phyloP scores from a whole-genome alignment of 116 monocot genomes.

The Phalaenopsis hybrid region DNA sequence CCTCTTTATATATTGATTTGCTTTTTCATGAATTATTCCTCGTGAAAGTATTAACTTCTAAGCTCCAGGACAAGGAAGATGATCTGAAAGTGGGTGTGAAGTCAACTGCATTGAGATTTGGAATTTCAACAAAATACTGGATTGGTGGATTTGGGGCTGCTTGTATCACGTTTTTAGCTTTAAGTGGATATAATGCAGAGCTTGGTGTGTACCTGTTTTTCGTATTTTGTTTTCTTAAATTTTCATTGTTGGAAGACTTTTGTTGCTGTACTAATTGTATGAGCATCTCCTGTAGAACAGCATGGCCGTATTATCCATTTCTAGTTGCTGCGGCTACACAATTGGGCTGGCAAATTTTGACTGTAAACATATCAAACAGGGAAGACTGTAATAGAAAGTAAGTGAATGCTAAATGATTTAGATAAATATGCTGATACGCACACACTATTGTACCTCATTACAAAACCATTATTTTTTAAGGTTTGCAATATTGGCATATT shows the following conservation, averaged over 20 bases:
- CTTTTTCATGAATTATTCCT: conserved; percentile 1
- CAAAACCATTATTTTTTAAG: neutral
- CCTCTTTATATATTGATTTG: neutral
- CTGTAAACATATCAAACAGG: conserved; percentile 66
- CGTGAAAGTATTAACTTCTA: conserved; percentile 1
- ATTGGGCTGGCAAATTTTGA: conserved; percentile 81
- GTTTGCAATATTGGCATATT: neutral
- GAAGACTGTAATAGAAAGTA: conserved; percentile 90
- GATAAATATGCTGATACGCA: neutral
- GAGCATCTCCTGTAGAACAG: conserved; percentile 42
- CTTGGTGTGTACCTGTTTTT: conserved; percentile 40
- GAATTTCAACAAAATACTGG: conserved; percentile 71
- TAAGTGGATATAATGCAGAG: conserved; percentile 78
- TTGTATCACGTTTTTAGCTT: conserved; percentile 55
- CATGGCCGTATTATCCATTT: conserved; percentile 80
- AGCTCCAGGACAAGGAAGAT: conserved; percentile 83
- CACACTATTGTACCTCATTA: neutral
- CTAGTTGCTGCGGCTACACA: conserved; percentile 59
- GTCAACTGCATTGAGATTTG: conserved; percentile 94
- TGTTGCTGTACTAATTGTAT: conserved; percentile 5
- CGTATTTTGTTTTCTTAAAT: neutral
- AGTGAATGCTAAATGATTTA: conserved; percentile 13
- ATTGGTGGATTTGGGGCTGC: conserved; percentile 66
- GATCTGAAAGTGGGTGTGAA: conserved; percentile 86
- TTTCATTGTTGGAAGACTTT: neutral